phyloP scores from a whole-genome alignment of 1,284 basidiomycete genomes.

The Fomes fomentarius region DNA sequence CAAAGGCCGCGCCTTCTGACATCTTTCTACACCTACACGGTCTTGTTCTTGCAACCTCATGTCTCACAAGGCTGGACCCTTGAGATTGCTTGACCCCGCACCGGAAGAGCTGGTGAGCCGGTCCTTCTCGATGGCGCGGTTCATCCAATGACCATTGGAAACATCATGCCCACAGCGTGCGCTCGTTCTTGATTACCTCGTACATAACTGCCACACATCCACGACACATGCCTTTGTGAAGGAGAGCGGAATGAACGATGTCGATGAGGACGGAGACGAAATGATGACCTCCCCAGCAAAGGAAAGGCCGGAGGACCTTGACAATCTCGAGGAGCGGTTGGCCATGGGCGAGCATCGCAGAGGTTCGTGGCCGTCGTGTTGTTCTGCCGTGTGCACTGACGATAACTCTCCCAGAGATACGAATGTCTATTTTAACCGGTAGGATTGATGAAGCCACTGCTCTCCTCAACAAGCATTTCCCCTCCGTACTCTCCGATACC shows the following conservation, averaged over 20 bases:
- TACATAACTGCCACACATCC: conserved; percentile 70
- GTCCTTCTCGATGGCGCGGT: neutral
- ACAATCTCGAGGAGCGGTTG: conserved; percentile 42
- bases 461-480: conserved; percentile 70
- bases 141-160: neutral
- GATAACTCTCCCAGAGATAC: conserved; percentile 55
- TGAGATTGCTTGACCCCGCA: conserved; percentile 22
- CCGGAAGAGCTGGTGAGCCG: conserved; percentile 26
- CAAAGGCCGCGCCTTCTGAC: neutral
- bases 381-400: conserved; percentile 4
- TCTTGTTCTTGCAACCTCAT: conserved; percentile 1
- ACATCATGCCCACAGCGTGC: conserved; percentile 47
- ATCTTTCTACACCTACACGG: neutral
- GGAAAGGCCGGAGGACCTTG: conserved; percentile 14
- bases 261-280: conserved; percentile 74
- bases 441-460: conserved; percentile 68
- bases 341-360: conserved; percentile 55
- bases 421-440: conserved; percentile 66
- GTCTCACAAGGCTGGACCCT: conserved; percentile 13
- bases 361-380: conserved; percentile 45
- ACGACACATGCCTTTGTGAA: conserved; percentile 73
- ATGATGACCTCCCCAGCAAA: conserved; percentile 39
- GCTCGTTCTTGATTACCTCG: conserved; percentile 83
- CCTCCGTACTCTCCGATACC: conserved; percentile 56
- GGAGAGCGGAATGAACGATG: conserved; percentile 62